Evolutionary conservation across 306 rosid genomes (phyloP).

Genomic region (Fragaria nilgerrensis): DNA sequence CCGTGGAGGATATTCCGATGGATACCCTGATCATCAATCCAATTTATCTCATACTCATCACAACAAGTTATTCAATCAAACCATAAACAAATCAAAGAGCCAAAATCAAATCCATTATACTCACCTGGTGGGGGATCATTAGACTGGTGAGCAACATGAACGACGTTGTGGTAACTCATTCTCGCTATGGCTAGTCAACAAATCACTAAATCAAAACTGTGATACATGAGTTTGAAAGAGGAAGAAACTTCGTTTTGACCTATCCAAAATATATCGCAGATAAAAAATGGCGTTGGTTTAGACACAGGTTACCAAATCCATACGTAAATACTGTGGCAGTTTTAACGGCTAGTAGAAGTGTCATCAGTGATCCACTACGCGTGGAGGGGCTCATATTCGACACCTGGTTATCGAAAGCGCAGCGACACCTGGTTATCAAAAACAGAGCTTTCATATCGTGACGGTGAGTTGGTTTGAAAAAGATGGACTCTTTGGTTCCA

Average conservation of each 20-base stretch:
- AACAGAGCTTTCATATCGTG: not conserved
- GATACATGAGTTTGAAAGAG: not conserved
- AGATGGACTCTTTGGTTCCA: not conserved
- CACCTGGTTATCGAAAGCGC: not conserved
- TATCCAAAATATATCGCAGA: not conserved
- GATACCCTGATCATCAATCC: conserved; percentile 8
- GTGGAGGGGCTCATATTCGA: not conserved
- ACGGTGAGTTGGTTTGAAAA: not conserved
- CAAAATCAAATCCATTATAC: not conserved
- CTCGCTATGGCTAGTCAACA: not conserved
- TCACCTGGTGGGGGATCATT: conserved; percentile 4
- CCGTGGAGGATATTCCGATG: conserved; percentile 5
- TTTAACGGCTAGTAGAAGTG: not conserved
- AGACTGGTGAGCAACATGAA: not conserved
- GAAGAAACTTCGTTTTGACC: not conserved
- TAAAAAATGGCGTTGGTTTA: not conserved
- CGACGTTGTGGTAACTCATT: conserved; percentile 5
- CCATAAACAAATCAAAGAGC: not conserved
- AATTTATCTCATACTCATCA: no score
- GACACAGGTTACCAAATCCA: not conserved
- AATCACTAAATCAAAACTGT: not conserved
- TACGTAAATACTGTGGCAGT: not conserved
- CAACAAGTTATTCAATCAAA: not conserved
- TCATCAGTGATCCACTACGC: not conserved
- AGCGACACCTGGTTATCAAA: not conserved